Evolutionary conservation across 2,329 filamentous ascomycete genomes (phyloP).

Genomic region (Dactylellina parvicollis): DNA sequence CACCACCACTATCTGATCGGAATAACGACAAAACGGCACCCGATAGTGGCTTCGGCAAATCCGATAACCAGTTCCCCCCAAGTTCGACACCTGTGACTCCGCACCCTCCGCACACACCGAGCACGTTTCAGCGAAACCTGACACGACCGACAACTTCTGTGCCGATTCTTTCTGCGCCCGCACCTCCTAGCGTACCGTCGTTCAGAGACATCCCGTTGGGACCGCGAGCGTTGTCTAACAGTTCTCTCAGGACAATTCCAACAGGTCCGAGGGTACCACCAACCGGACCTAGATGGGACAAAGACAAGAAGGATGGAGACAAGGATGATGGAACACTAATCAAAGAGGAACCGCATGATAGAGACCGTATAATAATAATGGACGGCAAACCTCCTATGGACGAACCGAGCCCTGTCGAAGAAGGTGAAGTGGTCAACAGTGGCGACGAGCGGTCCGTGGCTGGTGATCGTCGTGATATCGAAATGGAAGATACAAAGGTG

Average conservation of each 20-base stretch:
- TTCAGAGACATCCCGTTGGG: constrained; percentile 49
- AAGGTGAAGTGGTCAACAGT: constrained; percentile 49
- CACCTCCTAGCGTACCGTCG: constrained; percentile 46
- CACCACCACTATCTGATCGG: constrained; percentile 43
- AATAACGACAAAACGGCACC: constrained; percentile 38
- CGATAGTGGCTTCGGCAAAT: constrained; percentile 28
- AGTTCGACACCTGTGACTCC: constrained; percentile 44
- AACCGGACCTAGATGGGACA: constrained; percentile 47
- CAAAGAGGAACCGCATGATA: constrained; percentile 42
- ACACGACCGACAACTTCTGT: constrained; percentile 42
- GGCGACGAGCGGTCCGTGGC: constrained; percentile 37
- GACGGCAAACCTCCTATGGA: constrained; percentile 42
- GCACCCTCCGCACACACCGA: constrained; percentile 45
- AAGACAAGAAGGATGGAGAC: constrained; percentile 49
- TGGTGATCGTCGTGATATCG: constrained; percentile 33
- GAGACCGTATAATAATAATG: constrained; percentile 27
- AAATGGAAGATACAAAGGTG: constrained; percentile 36
- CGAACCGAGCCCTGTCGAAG: constrained; percentile 48
- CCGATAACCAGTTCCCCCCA: constrained; percentile 26
- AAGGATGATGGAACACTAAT: constrained; percentile 41
- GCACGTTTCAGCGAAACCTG: constrained; percentile 50
- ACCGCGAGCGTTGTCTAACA: constrained; percentile 41
- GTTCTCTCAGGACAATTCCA: constrained; percentile 42
- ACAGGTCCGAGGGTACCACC: constrained; percentile 37
- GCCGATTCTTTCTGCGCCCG: constrained; percentile 41